Conservation (phyloP, 192 early-diverging fungal species). For the Entophlyctis luteolus region DNA sequence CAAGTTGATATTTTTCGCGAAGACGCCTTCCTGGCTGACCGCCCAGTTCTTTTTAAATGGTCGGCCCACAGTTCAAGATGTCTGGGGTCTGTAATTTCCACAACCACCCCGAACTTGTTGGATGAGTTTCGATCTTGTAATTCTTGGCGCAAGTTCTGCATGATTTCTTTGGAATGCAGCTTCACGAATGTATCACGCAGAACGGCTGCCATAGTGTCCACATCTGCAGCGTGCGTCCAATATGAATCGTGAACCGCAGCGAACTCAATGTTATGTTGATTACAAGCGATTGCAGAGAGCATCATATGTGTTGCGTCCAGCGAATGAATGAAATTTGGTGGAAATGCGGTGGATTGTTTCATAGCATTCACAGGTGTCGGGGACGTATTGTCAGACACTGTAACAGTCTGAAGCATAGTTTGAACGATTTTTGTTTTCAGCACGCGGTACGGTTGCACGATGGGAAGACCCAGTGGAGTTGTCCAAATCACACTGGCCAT, state of each 20-base stretch:
- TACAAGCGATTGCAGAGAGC: slow-evolving; percentile 84
- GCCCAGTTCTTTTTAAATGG: slow-evolving; percentile 20
- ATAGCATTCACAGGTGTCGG: slow-evolving; percentile 77
- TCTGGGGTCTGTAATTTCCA: slow-evolving; percentile 32
- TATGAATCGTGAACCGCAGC: slow-evolving; percentile 97
- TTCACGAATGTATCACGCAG: slow-evolving; percentile 86
- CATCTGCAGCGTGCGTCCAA: slow-evolving; percentile 93
- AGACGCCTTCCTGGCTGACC: background rate
- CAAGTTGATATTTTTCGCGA: slow-evolving; percentile 33
- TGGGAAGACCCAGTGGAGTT: slow-evolving; percentile 86
- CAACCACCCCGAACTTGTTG: slow-evolving; percentile 61
- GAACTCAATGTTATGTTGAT: slow-evolving; percentile 73
- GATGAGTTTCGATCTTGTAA: slow-evolving; percentile 74
- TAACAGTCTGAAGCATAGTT: slow-evolving; percentile 79
- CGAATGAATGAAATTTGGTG: slow-evolving; percentile 98
- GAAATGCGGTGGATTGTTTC: slow-evolving; percentile 95
- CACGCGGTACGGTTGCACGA: slow-evolving; percentile 93
- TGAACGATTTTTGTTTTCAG: slow-evolving; percentile 46
- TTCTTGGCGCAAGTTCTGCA: slow-evolving; percentile 77
- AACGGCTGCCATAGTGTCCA: slow-evolving; percentile 78
- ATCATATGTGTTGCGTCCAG: slow-evolving; percentile 97
- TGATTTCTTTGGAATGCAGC: slow-evolving; percentile 78
- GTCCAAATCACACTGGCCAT: slow-evolving; percentile 96
- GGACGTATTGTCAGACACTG: slow-evolving; percentile 63
- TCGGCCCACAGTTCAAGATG: slow-evolving; percentile 26